Base-by-base conservation (phyloP, 2,329 filamentous ascomycete species). In the Colletotrichum noveboracense region DNA sequence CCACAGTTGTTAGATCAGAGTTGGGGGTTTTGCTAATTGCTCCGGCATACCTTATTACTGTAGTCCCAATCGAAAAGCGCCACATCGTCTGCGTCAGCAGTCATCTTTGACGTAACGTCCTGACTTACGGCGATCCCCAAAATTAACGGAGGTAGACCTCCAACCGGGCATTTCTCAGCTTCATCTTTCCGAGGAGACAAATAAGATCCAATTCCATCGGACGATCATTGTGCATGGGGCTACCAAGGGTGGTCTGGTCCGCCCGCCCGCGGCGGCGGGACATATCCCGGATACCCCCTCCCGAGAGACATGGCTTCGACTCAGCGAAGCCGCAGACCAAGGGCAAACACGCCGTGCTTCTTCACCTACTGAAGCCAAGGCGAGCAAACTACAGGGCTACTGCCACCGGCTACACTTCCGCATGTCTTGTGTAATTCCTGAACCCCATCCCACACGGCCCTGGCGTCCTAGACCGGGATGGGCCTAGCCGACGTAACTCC, bases 291-390 rank as follows among this genome's bases (percentile, higher is more conserved):
- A 76, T 60, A 26, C 30, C 43, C 43, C 58, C 56, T 60, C 24
- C 74, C 74, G 70, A 58, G 10, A 73, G 69, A 66, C 72, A 36
- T 69, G 73, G 28, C 58, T 64, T 71, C 66, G 48, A 38, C 16
- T 28, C 62, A 66, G 21, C 61, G 38, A 66, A 66, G 62, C 62
- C 62, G 52, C 26, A 21, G n/a, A 21, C n/a, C 14, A 43, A 64
- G 7, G 61, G 61, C 30, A 34, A 64, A 26, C 61, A 21, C 14
- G 61, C 12, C 32, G 34, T 32, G 21, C 24, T 24, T 64, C 61
- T 64, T 64, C 24, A 24, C 32, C n/a, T 34, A 64, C 61, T 8
- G 32, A 16, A 64, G 34, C 30, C 30, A 64, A 64, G 32, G 32
- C 14, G 32, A 38, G 52, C 62, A 56, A 75, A 14, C 43, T 30